phyloP scores from a whole-genome alignment of 257 asterid genomes.

The Paraleonurus japonicus region DNA sequence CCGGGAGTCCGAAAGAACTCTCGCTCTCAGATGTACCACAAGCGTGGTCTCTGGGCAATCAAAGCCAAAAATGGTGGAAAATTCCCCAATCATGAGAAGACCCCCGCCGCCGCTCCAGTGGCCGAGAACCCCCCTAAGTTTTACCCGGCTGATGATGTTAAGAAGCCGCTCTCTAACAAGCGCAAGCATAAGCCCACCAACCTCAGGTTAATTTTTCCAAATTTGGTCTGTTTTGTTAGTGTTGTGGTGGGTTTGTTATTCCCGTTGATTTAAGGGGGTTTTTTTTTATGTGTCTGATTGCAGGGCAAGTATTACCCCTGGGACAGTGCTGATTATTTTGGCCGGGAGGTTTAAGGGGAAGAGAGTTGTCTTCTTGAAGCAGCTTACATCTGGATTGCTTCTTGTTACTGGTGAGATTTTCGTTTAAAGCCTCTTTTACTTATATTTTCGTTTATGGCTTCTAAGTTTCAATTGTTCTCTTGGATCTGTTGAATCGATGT shows the following conservation, averaged over 20 bases:
- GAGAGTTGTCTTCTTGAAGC: conserved; percentile 57
- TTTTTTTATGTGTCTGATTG: background rate
- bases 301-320: conserved; percentile 48
- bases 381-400: conserved; percentile 52
- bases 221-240: background rate
- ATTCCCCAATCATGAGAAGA: conserved; percentile 54
- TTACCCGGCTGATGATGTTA: conserved; percentile 63
- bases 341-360: conserved; percentile 55
- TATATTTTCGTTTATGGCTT: background rate
- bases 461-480: background rate
- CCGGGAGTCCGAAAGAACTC: conserved; percentile 49
- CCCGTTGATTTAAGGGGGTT: background rate
- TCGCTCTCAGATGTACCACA: conserved; percentile 60
- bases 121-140: conserved; percentile 47
- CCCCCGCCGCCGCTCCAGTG: conserved; percentile 31
- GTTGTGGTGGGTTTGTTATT: background rate
- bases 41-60: conserved; percentile 72
- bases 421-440: background rate
- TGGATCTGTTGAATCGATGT: background rate
- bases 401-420: conserved; percentile 42
- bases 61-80: conserved; percentile 64
- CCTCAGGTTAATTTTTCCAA: conserved; percentile 38
- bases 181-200: conserved; percentile 55
- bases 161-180: conserved; percentile 58
- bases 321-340: conserved; percentile 48